A percentile compares a stretch with the other conserved stretches of the same genome.
phyloP scores from a whole-genome alignment of 257 asterid species.

The Przewalskia tangutica region DNA sequence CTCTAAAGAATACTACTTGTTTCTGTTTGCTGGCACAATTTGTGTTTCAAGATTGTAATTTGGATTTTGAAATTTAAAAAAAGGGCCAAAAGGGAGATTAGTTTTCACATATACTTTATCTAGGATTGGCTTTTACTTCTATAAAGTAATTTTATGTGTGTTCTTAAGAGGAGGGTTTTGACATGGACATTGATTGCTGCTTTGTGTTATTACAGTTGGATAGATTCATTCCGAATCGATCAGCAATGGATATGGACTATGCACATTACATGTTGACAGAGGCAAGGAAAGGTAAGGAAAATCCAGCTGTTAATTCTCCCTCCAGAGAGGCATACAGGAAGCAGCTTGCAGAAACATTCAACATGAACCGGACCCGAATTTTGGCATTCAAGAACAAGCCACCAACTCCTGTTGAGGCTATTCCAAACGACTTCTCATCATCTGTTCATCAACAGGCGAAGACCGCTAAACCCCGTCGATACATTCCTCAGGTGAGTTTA shows the following conservation, averaged over 20 bases:
- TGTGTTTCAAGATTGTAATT: not conserved
- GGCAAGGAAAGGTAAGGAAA: slow-evolving; percentile 63
- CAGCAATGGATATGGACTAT: slow-evolving; percentile 64
- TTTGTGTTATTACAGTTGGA: slow-evolving; percentile 38
- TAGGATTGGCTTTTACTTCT: not conserved
- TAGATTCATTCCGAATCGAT: slow-evolving; percentile 73
- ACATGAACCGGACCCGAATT: slow-evolving; percentile 61
- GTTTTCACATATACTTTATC: not conserved
- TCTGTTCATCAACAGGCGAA: slow-evolving; percentile 39
- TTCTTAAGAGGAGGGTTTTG: not conserved
- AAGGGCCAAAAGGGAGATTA: not conserved
- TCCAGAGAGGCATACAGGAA: slow-evolving; percentile 68
- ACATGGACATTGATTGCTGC: not conserved
- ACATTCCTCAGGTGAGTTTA: slow-evolving; percentile 63
- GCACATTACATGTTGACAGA: slow-evolving; percentile 68
- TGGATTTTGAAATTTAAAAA: not conserved
- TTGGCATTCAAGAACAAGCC: slow-evolving; percentile 72
- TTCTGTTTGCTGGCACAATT: not conserved
- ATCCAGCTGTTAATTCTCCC: slow-evolving; percentile 39
- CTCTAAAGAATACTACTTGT: not conserved
- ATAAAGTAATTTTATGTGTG: not conserved
- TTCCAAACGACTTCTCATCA: slow-evolving; percentile 28
- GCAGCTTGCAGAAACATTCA: slow-evolving; percentile 57
- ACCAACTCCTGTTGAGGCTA: slow-evolving; percentile 36
- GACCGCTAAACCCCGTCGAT: slow-evolving; percentile 46